These are phyloP conservation scores for Botrytis fabae DNA, from an alignment of 2,329 filamentous ascomycete species.

Conservation along the genomic window DNA sequence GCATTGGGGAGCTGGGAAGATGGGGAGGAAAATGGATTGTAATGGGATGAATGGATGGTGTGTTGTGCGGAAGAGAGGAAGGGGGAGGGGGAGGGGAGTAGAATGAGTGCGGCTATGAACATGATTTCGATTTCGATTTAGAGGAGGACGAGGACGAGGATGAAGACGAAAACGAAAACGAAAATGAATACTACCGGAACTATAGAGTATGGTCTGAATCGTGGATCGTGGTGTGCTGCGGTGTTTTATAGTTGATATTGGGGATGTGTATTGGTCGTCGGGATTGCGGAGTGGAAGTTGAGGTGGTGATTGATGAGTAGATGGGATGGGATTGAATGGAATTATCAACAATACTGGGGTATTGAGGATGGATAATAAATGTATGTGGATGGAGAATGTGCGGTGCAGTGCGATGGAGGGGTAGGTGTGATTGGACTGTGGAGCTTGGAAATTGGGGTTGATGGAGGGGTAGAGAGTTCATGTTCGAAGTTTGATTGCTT, in stretches of 20 bases:
- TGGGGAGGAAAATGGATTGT: not conserved
- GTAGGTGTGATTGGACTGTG: not conserved
- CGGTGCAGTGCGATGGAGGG: not conserved
- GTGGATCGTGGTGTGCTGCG: not conserved
- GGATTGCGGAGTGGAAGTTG: not conserved
- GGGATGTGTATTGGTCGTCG: not conserved
- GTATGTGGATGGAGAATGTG: not conserved
- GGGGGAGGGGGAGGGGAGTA: not conserved
- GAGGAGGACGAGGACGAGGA: not conserved
- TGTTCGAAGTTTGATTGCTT: not conserved
- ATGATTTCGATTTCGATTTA: not conserved
- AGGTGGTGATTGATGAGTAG: not conserved
- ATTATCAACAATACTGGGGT: too few species aligned
- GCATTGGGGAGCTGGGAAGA: not conserved
- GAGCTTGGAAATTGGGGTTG: too few species aligned
- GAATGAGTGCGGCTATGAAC: slow-evolving; percentile 1
- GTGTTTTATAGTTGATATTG: not conserved
- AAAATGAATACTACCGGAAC: not conserved
- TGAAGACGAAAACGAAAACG: not conserved
- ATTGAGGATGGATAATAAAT: too few species aligned
- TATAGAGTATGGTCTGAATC: not conserved
- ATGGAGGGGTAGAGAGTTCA: not conserved
- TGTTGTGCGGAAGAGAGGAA: too few species aligned
- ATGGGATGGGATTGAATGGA: not conserved
- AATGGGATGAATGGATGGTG: too few species aligned